phyloP scores from a whole-genome alignment of 1,139 yeast genomes.

The Candida mesenterica region DNA sequence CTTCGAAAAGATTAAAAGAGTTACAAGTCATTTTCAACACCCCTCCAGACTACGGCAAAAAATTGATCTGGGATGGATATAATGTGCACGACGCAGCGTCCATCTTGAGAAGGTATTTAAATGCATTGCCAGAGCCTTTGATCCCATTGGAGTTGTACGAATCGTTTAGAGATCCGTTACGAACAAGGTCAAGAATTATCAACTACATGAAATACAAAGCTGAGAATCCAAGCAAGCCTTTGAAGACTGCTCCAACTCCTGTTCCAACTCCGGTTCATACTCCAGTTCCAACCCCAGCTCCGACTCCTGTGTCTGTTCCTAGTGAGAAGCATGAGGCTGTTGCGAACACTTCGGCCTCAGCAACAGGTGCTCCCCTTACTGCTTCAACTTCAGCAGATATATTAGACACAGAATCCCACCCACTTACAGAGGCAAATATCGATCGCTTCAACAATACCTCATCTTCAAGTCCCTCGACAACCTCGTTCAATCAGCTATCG shows the following conservation, averaged over 20 bases:
- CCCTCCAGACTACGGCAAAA: conserved; percentile 88
- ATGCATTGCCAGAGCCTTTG: conserved; percentile 89
- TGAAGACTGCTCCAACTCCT: conserved; percentile 8
- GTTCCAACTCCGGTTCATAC: neutral
- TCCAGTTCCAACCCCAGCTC: neutral
- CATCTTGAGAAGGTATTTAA: conserved; percentile 76
- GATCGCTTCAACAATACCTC: conserved; percentile 22
- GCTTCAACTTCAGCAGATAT: neutral
- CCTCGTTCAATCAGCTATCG: conserved; percentile 3
- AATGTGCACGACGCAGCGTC: conserved; percentile 99
- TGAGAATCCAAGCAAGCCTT: conserved; percentile 34
- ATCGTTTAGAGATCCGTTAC: conserved; percentile 74
- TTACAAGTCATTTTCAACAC: conserved; percentile 78
- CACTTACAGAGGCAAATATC: conserved; percentile 33
- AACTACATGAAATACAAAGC: conserved; percentile 61
- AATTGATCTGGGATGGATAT: conserved; percentile 86
- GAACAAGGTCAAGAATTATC: conserved; percentile 56
- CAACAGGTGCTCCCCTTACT: neutral
- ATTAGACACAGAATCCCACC: conserved; percentile 21
- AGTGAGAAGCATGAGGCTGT: neutral
- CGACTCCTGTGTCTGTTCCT: conserved; percentile 3
- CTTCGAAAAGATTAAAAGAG: conserved; percentile 83
- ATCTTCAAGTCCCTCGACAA: conserved; percentile 5
- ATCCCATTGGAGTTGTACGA: conserved; percentile 80
- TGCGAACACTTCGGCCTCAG: conserved; percentile 2